A percentile compares a stretch with the other conserved stretches of the same genome.
phyloP scores from a whole-genome alignment of 257 asterid genomes.

The Thymus mandschuricus region DNA sequence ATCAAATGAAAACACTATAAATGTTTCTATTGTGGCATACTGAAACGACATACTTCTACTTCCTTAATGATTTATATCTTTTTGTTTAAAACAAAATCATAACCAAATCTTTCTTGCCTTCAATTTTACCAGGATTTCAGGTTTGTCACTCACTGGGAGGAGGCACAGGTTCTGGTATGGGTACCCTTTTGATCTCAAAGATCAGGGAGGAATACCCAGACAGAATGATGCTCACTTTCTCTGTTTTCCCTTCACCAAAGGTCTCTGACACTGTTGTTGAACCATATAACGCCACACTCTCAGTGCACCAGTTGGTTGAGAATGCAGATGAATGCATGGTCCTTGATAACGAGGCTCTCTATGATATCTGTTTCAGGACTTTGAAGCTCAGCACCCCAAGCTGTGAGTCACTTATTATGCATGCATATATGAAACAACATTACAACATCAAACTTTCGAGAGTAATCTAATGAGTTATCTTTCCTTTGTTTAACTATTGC shows the following conservation, averaged over 20 bases:
- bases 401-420: constrained; percentile 51
- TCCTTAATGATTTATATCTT: too few species aligned
- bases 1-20: too few species aligned
- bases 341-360: constrained; percentile 88
- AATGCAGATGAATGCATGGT: constrained; percentile 97
- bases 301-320: constrained; percentile 91
- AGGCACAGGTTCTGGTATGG: constrained; percentile 97
- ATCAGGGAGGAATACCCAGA: constrained; percentile 94
- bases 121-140: constrained; percentile 67
- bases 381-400: constrained; percentile 94
- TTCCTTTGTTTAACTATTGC: constrained; percentile 28
- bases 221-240: constrained; percentile 95
- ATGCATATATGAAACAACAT: background rate
- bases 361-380: constrained; percentile 90
- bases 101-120: constrained; percentile 12
- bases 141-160: constrained; percentile 95
- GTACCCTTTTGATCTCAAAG: constrained; percentile 87
- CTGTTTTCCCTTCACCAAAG: constrained; percentile 92
- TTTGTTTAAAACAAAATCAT: too few species aligned
- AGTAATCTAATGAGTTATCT: background rate
- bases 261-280: constrained; percentile 92
- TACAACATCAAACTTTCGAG: background rate
- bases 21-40: too few species aligned
- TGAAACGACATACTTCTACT: too few species aligned
- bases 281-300: constrained; percentile 87